Conservation (phyloP, 495 filamentous ascomycete genomes). For the Platismatia glauca region DNA sequence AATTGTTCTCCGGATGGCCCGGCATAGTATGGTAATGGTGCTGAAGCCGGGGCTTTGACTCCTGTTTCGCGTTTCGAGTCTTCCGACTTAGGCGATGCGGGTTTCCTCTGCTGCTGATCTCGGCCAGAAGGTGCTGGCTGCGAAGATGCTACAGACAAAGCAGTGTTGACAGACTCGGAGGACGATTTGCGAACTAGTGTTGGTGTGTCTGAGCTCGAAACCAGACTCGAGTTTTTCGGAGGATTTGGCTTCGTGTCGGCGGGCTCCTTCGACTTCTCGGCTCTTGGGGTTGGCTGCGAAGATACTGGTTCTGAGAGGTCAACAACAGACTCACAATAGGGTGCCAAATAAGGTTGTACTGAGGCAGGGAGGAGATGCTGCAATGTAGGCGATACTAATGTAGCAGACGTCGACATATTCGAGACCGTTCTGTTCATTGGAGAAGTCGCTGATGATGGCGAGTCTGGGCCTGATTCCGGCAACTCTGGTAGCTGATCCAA, state of each 20-base stretch:
- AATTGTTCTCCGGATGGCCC: conserved; percentile 4
- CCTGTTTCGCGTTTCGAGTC: neutral
- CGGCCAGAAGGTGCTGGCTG: neutral
- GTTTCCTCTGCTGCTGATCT: conserved; percentile 7
- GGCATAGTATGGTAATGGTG: neutral
- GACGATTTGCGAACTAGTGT: conserved; percentile 3
- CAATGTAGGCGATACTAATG: conserved; percentile 9
- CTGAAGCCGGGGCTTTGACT: neutral
- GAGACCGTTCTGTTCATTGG: conserved; percentile 19
- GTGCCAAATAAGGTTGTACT: conserved; percentile 5
- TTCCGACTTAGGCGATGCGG: conserved; percentile 2
- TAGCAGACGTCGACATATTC: conserved; percentile 4
- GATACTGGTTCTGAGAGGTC: conserved; percentile 9
- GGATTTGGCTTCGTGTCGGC: neutral
- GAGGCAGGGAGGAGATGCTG: conserved; percentile 15
- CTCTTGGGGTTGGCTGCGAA: conserved; percentile 12
- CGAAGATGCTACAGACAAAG: conserved; percentile 1
- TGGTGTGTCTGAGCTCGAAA: conserved; percentile 9
- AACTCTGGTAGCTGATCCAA: conserved; percentile 24
- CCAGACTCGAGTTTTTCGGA: conserved; percentile 2
- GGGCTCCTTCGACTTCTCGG: conserved; percentile 14
- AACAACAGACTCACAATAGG: conserved; percentile 18
- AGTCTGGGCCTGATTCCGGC: conserved; percentile 22
- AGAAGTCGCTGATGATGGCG: conserved; percentile 19
- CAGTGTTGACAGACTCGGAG: neutral